Base-by-base conservation (phyloP, 1,284 basidiomycete genomes). In the Wolfiporia cocos region DNA sequence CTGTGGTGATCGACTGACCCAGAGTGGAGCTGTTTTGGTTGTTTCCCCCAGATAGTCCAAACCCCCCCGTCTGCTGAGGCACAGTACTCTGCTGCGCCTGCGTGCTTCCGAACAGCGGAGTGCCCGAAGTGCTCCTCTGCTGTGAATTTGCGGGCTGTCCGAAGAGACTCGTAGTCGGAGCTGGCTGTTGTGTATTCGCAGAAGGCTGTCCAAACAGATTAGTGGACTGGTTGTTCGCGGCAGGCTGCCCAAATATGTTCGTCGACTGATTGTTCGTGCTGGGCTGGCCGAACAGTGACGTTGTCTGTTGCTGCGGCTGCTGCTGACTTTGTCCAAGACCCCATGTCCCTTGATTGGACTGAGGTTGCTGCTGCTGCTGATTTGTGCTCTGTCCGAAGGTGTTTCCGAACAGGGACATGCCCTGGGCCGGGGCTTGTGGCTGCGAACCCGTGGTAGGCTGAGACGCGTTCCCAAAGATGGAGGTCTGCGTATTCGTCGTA, bases 381-480 rank as follows among this genome's bases (percentile, higher is more conserved):
- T 26, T 34, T n/a, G 51, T 39, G 35, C 56, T 51, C 35, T 44
- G 46, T 18, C 43, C 45, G 4, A 35, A 21, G 19, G 31, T 31
- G 17, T 24, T 36, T 10, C 64, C 64, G 43, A 66, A 67, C 17
- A 64, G 43, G 5, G 53, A 52, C 7, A 49, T 26, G 18, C 42
- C 47, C 14, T 43, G 37, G n/a, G 34, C 33, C 19, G 44, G 26
- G 22, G 2, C 33, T 24, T 39, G n/a, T n/a, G 37, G 19, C 21
- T 11, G 7, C 14, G 26, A 28, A 14, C 26, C 26, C 14, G 26
- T 28, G 28, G 28, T 44, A 22, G 53, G 29, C 6, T 52, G 59
- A 23, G 59, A 61, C 41, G 55, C 54, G 26, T 43, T 35, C 12
- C 64, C 62, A 61, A 69, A 66, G 30, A 60, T 9, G 11, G 37